Conservation (phyloP, 1,139 yeast genomes). For the Saccharomyces pastorianus region DNA sequence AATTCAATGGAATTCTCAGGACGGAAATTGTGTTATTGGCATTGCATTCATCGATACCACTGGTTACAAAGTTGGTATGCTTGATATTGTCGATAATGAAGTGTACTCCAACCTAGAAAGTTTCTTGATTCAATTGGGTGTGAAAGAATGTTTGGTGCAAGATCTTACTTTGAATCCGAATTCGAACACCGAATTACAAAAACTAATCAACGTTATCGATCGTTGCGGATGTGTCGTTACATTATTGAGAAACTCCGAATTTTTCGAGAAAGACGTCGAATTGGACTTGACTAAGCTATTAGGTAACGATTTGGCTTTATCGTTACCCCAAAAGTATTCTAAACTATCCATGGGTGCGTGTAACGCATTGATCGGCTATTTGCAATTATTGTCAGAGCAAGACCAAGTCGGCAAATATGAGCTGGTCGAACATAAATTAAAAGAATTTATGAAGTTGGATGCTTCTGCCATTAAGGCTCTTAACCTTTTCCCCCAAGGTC, state of each 20-base stretch:
- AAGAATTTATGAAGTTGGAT: constrained; percentile 80
- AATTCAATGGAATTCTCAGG: constrained; percentile 38
- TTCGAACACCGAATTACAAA: constrained; percentile 39
- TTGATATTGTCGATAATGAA: constrained; percentile 83
- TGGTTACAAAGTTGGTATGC: constrained; percentile 54
- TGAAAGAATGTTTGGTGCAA: constrained; percentile 71
- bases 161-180: constrained; percentile 36
- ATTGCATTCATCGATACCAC: constrained; percentile 74
- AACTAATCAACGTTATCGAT: constrained; percentile 55
- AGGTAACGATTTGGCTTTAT: constrained; percentile 45
- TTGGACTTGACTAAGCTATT: constrained; percentile 64
- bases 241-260: constrained; percentile 48
- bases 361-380: constrained; percentile 37
- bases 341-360: constrained; percentile 34
- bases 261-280: constrained; percentile 54
- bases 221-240: constrained; percentile 71
- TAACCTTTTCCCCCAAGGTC: constrained; percentile 59
- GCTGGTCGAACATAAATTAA: constrained; percentile 59
- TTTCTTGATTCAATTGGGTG: constrained; percentile 76
- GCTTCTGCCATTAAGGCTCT: constrained; percentile 83
- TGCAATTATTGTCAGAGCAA: constrained; percentile 51
- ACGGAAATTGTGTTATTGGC: constrained; percentile 52
- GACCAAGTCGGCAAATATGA: constrained; percentile 46
- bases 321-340: constrained; percentile 44
- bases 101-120: constrained; percentile 80